Percentiles rank a stretch among this genome's conserved stretches.
phyloP scores from a whole-genome alignment of 2,329 filamentous ascomycete species.

The Alternaria brassicicola region DNA sequence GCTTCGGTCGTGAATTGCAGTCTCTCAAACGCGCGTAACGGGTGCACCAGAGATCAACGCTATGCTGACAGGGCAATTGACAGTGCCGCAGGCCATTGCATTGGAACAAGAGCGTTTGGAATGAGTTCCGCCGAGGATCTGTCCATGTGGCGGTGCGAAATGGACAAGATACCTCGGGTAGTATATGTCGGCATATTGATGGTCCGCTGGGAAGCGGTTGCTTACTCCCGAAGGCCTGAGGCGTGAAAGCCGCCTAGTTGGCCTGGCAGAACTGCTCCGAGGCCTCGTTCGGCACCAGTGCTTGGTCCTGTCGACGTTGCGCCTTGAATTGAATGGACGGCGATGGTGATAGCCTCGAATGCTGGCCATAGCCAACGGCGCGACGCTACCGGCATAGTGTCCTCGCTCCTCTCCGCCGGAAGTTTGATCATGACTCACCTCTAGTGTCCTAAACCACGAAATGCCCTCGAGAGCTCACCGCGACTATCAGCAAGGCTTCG shows the following conservation, averaged over 20 bases:
- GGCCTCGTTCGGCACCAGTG: conserved; percentile 18
- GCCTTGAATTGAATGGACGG: conserved; percentile 8
- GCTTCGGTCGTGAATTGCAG: conserved; percentile 22
- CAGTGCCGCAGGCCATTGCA: conserved; percentile 16
- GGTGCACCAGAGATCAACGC: conserved; percentile 16
- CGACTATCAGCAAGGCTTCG: conserved; percentile 41
- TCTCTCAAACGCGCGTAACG: conserved; percentile 9
- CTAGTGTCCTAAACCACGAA: conserved; percentile 12
- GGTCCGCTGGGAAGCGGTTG: conserved; percentile 33
- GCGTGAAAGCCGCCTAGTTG: conserved; percentile 12
- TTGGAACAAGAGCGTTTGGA: conserved; percentile 15
- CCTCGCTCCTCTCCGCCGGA: conserved; percentile 1
- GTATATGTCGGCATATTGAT: conserved; percentile 34
- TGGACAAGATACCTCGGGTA: conserved; percentile 36
- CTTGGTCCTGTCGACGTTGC: conserved; percentile 2
- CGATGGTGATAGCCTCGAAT: conserved; percentile 5
- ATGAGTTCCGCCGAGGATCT: conserved; percentile 14
- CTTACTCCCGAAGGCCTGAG: conserved; percentile 31
- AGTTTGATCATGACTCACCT: conserved; percentile 12
- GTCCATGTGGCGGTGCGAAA: conserved; percentile 29
- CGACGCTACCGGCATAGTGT: conserved; percentile 8
- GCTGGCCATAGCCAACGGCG: conserved; percentile 5
- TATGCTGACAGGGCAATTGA: conserved; percentile 14
- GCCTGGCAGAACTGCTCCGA: conserved; percentile 22
- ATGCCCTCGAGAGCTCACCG: conserved; percentile 22